Evolutionary conservation across 2,329 filamentous ascomycete genomes (phyloP), one percentile per base, ranked within the genome.

Genomic region (Fulvia fulva): DNA sequence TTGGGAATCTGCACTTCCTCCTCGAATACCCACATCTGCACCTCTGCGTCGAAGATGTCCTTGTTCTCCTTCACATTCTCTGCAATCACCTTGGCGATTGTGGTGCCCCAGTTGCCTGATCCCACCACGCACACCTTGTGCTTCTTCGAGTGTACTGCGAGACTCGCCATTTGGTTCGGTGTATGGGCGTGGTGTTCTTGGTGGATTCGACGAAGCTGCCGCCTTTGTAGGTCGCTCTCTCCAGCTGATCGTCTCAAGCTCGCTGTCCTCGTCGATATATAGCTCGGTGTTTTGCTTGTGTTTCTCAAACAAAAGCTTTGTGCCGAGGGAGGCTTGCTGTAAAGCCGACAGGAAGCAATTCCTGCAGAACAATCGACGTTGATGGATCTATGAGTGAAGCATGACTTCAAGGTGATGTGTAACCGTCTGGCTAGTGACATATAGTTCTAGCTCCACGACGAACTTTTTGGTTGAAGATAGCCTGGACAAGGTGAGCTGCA

Each of bases 21-120:
- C 77, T 99, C 94, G 73, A 86, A 97, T 70, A 99, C 95, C 94
- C 94, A 99, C 94, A 99, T 97, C 77, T 96, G 90, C 53, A 99
- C 91, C 62, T 91, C 81, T 73, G 87, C 80, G 71, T 97, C 90
- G 73, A 97, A 99, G 46, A 97, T 72, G 28, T 91, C 83, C 9
- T 86, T 82, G 76, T 96, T 81, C 64, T 83, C 86, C 62, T 83
- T 85, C 37, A 91, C 89, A 78, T 96, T 99, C 76, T 99, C 93
- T 67, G 92, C 92, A 53, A 97, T 84, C 62, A 99, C 95, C 78
- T 99, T 99, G 73, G 92, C 87, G 76, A 99, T 97, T 59, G 94
- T 96, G 60, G 91, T 96, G 68, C 94, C 94, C 91, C 94, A 99
- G 77, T 99, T 99, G 70, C 94, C 94, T 53, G 93, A 97, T 68